phyloP scores from a whole-genome alignment of 2,329 filamentous ascomycete genomes.

The Fusarium tjaetaba region DNA sequence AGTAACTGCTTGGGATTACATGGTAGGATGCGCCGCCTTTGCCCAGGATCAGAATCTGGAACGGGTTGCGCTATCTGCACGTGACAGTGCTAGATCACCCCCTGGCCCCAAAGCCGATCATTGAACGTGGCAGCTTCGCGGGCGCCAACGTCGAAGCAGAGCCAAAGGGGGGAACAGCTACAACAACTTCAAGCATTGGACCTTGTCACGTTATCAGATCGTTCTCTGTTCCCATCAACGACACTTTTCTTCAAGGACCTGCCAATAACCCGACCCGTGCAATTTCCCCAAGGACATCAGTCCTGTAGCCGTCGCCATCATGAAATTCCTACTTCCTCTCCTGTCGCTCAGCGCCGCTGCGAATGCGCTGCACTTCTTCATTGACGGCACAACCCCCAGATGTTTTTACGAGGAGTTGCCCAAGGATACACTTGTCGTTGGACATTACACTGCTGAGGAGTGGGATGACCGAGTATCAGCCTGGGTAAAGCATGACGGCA shows the following conservation, averaged over 20 bases:
- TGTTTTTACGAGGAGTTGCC: constrained; percentile 99
- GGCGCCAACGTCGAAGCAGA: constrained; percentile 22
- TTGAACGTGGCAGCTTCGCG: constrained; percentile 64
- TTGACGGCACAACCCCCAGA: constrained; percentile 85
- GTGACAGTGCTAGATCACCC: constrained; percentile 46
- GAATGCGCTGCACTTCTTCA: constrained; percentile 93
- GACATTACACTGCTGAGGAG: constrained; percentile 88
- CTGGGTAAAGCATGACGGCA: constrained; percentile 78
- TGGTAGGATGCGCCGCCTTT: constrained; percentile 6
- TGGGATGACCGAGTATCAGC: constrained; percentile 75
- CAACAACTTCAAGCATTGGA: constrained; percentile 14
- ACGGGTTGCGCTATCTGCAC: constrained; percentile 42
- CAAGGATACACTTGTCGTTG: constrained; percentile 96
- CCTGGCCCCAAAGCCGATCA: constrained; percentile 48
- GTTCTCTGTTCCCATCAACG: constrained; percentile 13
- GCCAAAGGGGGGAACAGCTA: constrained; percentile 29
- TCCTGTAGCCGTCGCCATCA: constrained; percentile 46
- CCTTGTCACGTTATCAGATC: constrained; percentile 12
- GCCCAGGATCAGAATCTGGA: not conserved
- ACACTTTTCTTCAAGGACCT: not conserved
- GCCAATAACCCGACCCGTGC: constrained; percentile 9
- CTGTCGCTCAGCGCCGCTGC: constrained; percentile 72
- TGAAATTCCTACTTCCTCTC: constrained; percentile 71
- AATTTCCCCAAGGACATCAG: constrained; percentile 25
- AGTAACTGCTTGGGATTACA: not conserved